Conservation (phyloP, 306 rosid genomes). For the Fragaria vesca region DNA sequence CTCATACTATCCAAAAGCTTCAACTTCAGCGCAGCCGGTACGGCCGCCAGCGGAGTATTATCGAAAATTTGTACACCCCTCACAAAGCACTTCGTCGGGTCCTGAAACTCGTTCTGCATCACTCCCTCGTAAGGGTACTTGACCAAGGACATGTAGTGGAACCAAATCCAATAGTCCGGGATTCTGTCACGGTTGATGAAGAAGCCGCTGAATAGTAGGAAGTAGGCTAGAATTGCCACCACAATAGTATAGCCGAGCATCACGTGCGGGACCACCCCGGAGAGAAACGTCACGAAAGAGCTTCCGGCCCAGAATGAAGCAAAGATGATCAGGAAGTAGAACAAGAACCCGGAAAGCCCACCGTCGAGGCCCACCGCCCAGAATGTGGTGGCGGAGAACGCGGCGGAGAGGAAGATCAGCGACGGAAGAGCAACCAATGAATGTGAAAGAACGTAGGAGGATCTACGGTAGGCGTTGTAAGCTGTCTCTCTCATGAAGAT, state of each 20-base stretch:
- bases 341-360: slow-evolving; percentile 53
- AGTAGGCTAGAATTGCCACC: slow-evolving; percentile 81
- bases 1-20: slow-evolving; percentile 69
- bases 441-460: slow-evolving; percentile 76
- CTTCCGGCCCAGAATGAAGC: slow-evolving; percentile 94
- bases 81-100: slow-evolving; percentile 63
- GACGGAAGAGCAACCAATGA: slow-evolving; percentile 55
- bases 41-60: slow-evolving; percentile 52
- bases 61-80: slow-evolving; percentile 86
- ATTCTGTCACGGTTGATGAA: slow-evolving; percentile 81
- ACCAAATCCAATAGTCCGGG: slow-evolving; percentile 90
- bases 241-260: slow-evolving; percentile 89
- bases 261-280: slow-evolving; percentile 92
- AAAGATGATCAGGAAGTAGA: slow-evolving; percentile 59
- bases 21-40: slow-evolving; percentile 47
- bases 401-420: slow-evolving; percentile 49
- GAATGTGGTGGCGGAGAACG: slow-evolving; percentile 62
- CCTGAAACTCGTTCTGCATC: slow-evolving; percentile 64
- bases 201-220: slow-evolving; percentile 90
- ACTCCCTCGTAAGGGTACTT: slow-evolving; percentile 87
- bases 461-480: slow-evolving; percentile 71
- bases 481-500: slow-evolving; percentile 94
- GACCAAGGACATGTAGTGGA: slow-evolving; percentile 77
- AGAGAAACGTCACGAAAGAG: slow-evolving; percentile 82
- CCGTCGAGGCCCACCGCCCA: slow-evolving; percentile 98